These are phyloP conservation scores for Ophiostoma angusticollis DNA, from an alignment of 2,329 filamentous ascomycete species.

Conservation along the genomic window DNA sequence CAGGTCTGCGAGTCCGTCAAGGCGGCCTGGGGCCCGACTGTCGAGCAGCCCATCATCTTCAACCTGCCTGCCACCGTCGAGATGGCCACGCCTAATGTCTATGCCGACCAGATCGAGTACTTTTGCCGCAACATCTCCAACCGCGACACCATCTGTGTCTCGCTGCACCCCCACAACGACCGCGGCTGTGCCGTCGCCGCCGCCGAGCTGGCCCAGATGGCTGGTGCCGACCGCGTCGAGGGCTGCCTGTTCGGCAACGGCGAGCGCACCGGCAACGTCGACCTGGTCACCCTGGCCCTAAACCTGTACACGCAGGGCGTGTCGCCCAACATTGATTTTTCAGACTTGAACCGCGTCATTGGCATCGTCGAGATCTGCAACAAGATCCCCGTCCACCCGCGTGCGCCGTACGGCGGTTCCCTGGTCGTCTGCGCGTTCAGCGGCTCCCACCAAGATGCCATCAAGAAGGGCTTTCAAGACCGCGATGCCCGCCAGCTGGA, in stretches of 20 bases:
- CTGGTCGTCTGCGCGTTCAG: slow-evolving; percentile 89
- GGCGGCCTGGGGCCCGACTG: slow-evolving; percentile 75
- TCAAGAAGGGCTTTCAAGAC: slow-evolving; percentile 77
- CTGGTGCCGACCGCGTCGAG: slow-evolving; percentile 85
- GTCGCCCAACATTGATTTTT: slow-evolving; percentile 77
- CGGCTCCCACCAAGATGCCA: slow-evolving; percentile 88
- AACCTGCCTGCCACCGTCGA: slow-evolving; percentile 95
- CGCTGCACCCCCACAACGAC: slow-evolving; percentile 90
- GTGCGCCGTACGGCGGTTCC: slow-evolving; percentile 81
- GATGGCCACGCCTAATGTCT: slow-evolving; percentile 87
- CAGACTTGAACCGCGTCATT: slow-evolving; percentile 74
- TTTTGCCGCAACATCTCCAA: slow-evolving; percentile 80
- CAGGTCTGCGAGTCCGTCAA: slow-evolving; percentile 87
- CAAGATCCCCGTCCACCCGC: slow-evolving; percentile 85
- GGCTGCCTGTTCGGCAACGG: slow-evolving; percentile 91
- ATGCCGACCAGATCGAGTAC: slow-evolving; percentile 91
- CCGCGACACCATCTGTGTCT: slow-evolving; percentile 76
- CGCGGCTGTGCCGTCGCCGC: slow-evolving; percentile 81
- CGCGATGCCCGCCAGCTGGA: slow-evolving; percentile 48
- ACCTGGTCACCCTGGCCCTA: slow-evolving; percentile 80
- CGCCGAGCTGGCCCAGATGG: slow-evolving; percentile 90
- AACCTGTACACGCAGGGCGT: slow-evolving; percentile 95
- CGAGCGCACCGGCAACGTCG: slow-evolving; percentile 90
- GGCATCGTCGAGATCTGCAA: slow-evolving; percentile 83
- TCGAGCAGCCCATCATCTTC: slow-evolving; percentile 78